Base-by-base conservation (phyloP, 768 basidiomycete genomes). In the Mycena maculata region DNA sequence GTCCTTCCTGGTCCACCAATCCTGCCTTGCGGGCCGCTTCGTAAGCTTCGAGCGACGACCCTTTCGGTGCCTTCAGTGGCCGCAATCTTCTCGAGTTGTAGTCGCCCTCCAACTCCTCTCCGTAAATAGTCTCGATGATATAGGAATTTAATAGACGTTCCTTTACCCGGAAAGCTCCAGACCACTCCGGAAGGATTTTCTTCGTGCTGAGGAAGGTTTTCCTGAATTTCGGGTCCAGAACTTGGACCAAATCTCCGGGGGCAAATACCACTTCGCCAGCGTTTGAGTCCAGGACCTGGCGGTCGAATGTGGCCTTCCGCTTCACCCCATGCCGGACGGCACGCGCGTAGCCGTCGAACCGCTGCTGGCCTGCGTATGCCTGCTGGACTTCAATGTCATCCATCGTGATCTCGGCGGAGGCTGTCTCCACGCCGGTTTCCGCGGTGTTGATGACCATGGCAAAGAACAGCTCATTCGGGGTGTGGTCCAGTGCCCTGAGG, bases 321-420 rank as follows among this genome's bases (percentile, higher is more conserved):
- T n/a, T 10, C 13, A 57, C 25, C 1, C 75, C 74, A 25, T 79
- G 75, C 6, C 59, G 27, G 0, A 76, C 59, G 0, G 68, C 65
- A 16, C 69, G 59, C 7, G 69, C 57, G 48, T 76, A 75, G 3
- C 77, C 76, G 41, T 81, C 77, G 0, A 76, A 57, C 6, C 70
- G 70, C 31, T 78, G 78, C 57, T 78, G 76, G 4, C 31, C 72
- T 0, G 71, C 75, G 38, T 78, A 77, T 4, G 74, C 72, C 60
- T 77, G 68, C 22, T 81, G 80, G 0, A 58, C 11, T 1, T 52
- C 62, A 8, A 60, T 52, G 36, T 54, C 52, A 6, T 16, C 36
- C 36, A 36, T 36, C 16, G 50, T 10, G 31, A 52, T 36, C 2
- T 28, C 22, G 0, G 28, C 5, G 0, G 25, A 44, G 0, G 59